Evolutionary conservation across 805 yeast species (phyloP).

Genomic region (Danielia reshetovae): DNA sequence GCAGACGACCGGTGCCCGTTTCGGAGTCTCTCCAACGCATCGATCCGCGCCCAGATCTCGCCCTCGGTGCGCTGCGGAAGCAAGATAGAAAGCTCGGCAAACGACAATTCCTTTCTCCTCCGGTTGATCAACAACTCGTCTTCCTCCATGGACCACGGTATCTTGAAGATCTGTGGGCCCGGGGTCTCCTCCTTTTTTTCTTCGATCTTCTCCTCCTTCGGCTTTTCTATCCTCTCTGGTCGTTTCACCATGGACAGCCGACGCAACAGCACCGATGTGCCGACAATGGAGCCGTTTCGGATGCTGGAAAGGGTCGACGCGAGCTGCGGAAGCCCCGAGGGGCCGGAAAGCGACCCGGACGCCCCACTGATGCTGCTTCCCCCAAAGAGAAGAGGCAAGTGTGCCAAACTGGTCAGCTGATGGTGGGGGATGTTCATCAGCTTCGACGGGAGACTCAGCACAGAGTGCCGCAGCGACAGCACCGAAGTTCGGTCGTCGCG

Average conservation of each 20-base stretch:
- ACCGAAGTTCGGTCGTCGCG: conserved; percentile 37
- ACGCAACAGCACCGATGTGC: conserved; percentile 15
- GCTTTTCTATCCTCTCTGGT: conserved; percentile 7
- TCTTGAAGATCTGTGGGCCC: conserved; percentile 22
- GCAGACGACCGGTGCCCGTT: conserved; percentile 19
- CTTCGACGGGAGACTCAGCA: conserved; percentile 41
- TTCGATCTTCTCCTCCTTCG: conserved; percentile 7
- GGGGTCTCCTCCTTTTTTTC: conserved; percentile 7
- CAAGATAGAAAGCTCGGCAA: conserved; percentile 69
- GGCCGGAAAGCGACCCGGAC: conserved; percentile 35
- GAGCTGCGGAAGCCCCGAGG: conserved; percentile 31
- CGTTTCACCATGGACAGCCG: conserved; percentile 15
- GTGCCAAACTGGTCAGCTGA: conserved; percentile 38
- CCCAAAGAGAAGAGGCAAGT: conserved; percentile 42
- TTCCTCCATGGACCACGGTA: conserved; percentile 62
- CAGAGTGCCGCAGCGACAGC: conserved; percentile 33
- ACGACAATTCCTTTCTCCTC: conserved; percentile 53
- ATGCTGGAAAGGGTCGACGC: conserved; percentile 35
- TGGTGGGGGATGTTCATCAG: conserved; percentile 46
- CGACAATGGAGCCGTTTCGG: conserved; percentile 38
- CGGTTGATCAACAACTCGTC: conserved; percentile 61
- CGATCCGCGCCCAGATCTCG: conserved; percentile 67
- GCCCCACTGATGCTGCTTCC: conserved; percentile 40
- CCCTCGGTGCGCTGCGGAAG: conserved; percentile 69
- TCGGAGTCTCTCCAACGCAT: conserved; percentile 21